A percentile compares a stretch with the other conserved stretches of the same genome.
Conservation (phyloP, 73 alveolate species). For the Tetrahymena thermophila region DNA sequence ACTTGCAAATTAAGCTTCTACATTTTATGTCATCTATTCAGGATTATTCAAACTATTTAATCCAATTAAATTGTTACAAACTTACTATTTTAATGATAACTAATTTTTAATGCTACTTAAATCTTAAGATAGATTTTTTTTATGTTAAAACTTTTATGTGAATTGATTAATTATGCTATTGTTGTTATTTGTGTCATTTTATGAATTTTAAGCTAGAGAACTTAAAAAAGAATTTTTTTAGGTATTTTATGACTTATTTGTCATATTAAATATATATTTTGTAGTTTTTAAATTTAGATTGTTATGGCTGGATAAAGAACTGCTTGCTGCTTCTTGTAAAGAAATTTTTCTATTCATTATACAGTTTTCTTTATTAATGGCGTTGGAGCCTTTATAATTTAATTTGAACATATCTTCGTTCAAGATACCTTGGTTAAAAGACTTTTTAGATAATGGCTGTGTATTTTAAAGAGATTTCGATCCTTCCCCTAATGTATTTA, state of each 20-base stretch:
- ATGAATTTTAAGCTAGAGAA: background rate
- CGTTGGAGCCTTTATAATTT: background rate
- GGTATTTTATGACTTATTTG: background rate
- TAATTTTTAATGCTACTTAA: background rate
- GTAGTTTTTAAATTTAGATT: background rate
- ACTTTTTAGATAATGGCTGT: background rate
- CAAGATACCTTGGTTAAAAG: background rate
- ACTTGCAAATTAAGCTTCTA: background rate
- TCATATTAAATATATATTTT: background rate
- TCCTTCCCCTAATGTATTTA: background rate
- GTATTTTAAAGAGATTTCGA: background rate
- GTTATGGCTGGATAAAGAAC: background rate
- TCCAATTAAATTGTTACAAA: background rate
- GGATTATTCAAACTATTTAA: background rate
- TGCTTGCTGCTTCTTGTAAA: background rate
- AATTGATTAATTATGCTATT: background rate
- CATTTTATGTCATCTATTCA: background rate
- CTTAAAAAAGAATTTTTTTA: background rate
- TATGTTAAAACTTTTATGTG: background rate
- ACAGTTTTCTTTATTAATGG: background rate
- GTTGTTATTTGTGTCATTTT: background rate
- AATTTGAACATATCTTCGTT: background rate
- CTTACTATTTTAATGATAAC: background rate
- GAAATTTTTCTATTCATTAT: background rate
- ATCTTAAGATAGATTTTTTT: background rate